Evolutionary conservation across 192 early-diverging fungal species (phyloP).

Genomic region (Gonapodya prolifera): DNA sequence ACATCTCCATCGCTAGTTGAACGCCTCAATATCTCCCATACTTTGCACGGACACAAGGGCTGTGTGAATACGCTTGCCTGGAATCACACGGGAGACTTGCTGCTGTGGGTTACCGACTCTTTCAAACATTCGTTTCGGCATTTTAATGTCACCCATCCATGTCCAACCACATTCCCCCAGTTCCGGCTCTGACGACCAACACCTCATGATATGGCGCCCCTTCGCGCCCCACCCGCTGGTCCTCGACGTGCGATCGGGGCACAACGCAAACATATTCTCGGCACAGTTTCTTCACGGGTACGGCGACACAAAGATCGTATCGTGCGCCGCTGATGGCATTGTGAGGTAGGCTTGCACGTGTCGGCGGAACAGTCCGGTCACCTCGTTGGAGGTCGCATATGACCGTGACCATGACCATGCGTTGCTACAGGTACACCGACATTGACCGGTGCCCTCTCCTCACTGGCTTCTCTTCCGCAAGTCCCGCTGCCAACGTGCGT

Average conservation of each 20-base stretch:
- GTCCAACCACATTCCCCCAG: neutral
- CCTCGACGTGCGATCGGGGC: slow-evolving; percentile 39
- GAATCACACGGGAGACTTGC: neutral
- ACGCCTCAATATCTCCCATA: neutral
- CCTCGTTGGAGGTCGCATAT: neutral
- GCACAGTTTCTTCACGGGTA: slow-evolving; percentile 51
- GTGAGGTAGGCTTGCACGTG: slow-evolving; percentile 17
- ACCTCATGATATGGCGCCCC: slow-evolving; percentile 30
- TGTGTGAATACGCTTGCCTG: neutral
- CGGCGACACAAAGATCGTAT: slow-evolving; percentile 39
- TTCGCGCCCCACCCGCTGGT: slow-evolving; percentile 18
- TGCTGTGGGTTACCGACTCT: neutral
- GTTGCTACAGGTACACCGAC: neutral
- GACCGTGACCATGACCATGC: neutral
- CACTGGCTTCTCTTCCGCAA: neutral
- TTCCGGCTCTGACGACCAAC: slow-evolving; percentile 24
- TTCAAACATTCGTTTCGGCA: neutral
- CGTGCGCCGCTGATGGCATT: slow-evolving; percentile 46
- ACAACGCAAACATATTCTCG: slow-evolving; percentile 65
- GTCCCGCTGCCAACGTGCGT: neutral
- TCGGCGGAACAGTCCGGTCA: neutral
- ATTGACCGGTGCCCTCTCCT: neutral
- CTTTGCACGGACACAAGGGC: neutral
- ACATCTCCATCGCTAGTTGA: too few species aligned
- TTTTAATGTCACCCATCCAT: neutral